Conservation (phyloP, 164 flowering plant genomes). For the Litsea cubeba region DNA sequence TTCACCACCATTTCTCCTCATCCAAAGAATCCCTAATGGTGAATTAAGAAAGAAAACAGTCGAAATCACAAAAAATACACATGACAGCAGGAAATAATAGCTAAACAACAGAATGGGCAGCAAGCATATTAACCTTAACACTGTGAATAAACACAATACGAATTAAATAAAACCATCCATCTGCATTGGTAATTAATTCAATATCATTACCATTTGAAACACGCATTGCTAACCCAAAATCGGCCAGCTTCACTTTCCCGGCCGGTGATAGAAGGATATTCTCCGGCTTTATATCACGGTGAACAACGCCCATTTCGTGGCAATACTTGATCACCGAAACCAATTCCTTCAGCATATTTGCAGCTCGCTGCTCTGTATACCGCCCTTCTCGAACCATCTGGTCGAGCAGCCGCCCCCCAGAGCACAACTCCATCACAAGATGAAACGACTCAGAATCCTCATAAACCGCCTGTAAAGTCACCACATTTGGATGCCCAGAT, state of each 20-base stretch:
- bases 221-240: conserved; percentile 90
- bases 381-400: conserved; percentile 59
- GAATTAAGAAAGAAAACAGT: too few relatives aligned
- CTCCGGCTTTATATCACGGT: conserved; percentile 93
- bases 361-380: conserved; percentile 72
- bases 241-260: conserved; percentile 87
- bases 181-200: not conserved
- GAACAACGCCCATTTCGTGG: conserved; percentile 99
- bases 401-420: conserved; percentile 81
- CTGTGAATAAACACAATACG: not conserved
- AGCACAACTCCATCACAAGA: conserved; percentile 93
- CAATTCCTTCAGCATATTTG: conserved; percentile 61
- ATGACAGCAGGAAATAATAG: not conserved
- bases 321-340: conserved; percentile 80
- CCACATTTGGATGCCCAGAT: conserved; percentile 89
- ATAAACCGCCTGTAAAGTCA: conserved; percentile 77
- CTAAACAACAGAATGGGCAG: not conserved
- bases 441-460: conserved; percentile 77
- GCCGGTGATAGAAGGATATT: conserved; percentile 77
- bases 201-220: conserved; percentile 56
- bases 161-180: not conserved
- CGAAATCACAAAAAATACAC: too few relatives aligned
- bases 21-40: too few relatives aligned
- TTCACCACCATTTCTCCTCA: too few relatives aligned
- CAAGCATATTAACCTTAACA: not conserved